Evolutionary conservation across 2,329 filamentous ascomycete genomes (phyloP), one percentile per base, ranked within the genome.

Genomic region (Microcera coccophila): DNA sequence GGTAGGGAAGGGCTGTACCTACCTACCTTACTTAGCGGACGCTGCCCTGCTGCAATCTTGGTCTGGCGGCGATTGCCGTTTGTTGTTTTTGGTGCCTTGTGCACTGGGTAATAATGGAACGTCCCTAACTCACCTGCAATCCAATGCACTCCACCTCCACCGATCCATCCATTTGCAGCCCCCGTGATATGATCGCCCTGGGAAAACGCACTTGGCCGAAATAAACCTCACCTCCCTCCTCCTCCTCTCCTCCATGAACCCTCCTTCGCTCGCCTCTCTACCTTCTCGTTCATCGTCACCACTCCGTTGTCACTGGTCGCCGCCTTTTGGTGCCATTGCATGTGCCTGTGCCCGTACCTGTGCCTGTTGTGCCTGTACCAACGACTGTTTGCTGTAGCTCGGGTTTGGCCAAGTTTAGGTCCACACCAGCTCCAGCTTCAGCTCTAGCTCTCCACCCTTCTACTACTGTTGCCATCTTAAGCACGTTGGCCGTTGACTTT

Each of bases 371-470:
- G 7, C 22, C 22, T 26, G 12, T 7, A 12, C 12, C 22, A 26
- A 12, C 22, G 22, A 26, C 22, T 26, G 7, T 12, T 26, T 26
- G 22, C 22, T 26, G 22, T 12, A 26, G 22, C 15, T 14, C 5
- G 7, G n/a, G 34, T 17, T 38, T 24, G 21, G 21, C 20, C 15
- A 8, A 22, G 24, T 22, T 39, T 17, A 57, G 55, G 54, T 56
- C 56, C 56, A 59, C 56, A 53, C 48, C 50, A 59, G 56, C 56
- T 59, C 50, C 50, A n/a, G n/a, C 29, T n/a, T 12, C 7, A 32
- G 29, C 29, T 32, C 15, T n/a, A 58, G 52, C 56, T 59, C 55
- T 58, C 56, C 54, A 59, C 56, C 39, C n/a, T n/a, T n/a, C n/a
- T n/a, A n/a, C n/a, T n/a, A n/a, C n/a, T n/a, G n/a, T n/a, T n/a